Percentiles rank a stretch among this genome's conserved stretches.
Evolutionary conservation across 2,329 filamentous ascomycete genomes (phyloP).

Genomic region (Beauveria sp.): DNA sequence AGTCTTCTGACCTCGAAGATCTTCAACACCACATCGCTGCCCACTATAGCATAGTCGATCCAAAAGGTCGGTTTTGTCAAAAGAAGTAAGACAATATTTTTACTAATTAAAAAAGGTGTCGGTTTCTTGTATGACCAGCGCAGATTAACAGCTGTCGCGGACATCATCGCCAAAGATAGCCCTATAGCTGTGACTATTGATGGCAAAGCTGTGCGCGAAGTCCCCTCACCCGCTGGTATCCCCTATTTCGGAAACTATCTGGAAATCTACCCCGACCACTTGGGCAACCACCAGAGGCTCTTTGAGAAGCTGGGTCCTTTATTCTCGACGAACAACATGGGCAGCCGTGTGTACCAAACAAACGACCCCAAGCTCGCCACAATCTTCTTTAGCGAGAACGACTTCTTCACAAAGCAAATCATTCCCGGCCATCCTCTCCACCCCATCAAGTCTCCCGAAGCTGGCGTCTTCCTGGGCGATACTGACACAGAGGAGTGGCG

Average conservation of each 20-base stretch:
- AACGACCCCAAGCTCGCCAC: slow-evolving; percentile 40
- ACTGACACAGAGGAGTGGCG: slow-evolving; percentile 44
- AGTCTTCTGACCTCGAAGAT: slow-evolving; percentile 26
- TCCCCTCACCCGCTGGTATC: slow-evolving; percentile 42
- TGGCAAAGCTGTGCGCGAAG: slow-evolving; percentile 37
- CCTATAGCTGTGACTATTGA: slow-evolving; percentile 40
- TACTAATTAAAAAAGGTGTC: slow-evolving; percentile 22
- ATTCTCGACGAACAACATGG: slow-evolving; percentile 45
- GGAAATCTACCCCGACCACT: slow-evolving; percentile 49
- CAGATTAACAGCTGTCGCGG: slow-evolving; percentile 25
- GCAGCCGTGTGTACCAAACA: slow-evolving; percentile 40
- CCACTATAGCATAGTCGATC: slow-evolving; percentile 35
- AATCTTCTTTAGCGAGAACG: slow-evolving; percentile 39
- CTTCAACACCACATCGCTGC: slow-evolving; percentile 33
- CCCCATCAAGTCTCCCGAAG: slow-evolving; percentile 33
- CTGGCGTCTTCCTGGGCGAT: slow-evolving; percentile 40
- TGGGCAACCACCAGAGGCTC: slow-evolving; percentile 48
- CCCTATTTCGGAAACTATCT: slow-evolving; percentile 47
- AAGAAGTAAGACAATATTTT: not conserved
- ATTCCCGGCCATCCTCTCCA: slow-evolving; percentile 40
- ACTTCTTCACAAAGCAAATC: slow-evolving; percentile 48
- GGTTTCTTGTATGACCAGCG: slow-evolving; percentile 25
- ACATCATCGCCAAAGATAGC: slow-evolving; percentile 26
- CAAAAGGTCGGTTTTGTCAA: slow-evolving; percentile 24
- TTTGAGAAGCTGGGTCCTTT: slow-evolving; percentile 46